These are phyloP conservation scores for Trichosporon coremiiforme DNA, from an alignment of 1,284 basidiomycete genomes.

Conservation along the genomic window DNA sequence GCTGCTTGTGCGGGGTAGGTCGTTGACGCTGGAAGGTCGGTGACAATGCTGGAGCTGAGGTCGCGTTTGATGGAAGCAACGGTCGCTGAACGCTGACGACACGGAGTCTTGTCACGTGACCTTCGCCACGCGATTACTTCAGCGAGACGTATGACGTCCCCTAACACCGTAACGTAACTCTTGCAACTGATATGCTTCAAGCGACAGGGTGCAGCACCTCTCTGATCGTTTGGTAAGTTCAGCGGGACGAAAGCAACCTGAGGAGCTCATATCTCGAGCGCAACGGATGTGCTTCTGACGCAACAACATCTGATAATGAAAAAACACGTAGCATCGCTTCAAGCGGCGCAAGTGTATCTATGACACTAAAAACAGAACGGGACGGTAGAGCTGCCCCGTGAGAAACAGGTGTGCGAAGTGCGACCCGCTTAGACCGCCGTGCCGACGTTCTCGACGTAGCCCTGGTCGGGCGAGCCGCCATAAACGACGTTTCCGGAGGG, in stretches of 20 bases:
- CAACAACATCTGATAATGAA: neutral
- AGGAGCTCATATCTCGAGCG: neutral
- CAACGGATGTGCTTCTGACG: neutral
- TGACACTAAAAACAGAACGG: neutral
- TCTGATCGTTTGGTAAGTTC: neutral
- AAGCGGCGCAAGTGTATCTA: neutral
- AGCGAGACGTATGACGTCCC: neutral
- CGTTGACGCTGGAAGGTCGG: neutral
- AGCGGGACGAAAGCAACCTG: neutral
- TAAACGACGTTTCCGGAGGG: conserved; percentile 38
- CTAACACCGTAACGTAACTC: neutral
- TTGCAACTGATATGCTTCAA: neutral
- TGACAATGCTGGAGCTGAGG: conserved; percentile 11
- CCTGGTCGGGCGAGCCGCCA: conserved; percentile 16
- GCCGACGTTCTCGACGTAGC: conserved; percentile 36
- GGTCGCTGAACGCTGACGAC: neutral
- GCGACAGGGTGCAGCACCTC: neutral
- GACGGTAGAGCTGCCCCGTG: neutral
- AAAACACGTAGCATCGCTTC: neutral
- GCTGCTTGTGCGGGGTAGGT: neutral
- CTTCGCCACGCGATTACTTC: neutral
- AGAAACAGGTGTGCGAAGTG: neutral
- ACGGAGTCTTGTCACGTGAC: neutral
- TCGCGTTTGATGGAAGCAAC: conserved; percentile 18
- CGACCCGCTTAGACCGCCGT: conserved; percentile 5